phyloP scores from a whole-genome alignment of 2,329 filamentous ascomycete species.

The Beauveria sp. region DNA sequence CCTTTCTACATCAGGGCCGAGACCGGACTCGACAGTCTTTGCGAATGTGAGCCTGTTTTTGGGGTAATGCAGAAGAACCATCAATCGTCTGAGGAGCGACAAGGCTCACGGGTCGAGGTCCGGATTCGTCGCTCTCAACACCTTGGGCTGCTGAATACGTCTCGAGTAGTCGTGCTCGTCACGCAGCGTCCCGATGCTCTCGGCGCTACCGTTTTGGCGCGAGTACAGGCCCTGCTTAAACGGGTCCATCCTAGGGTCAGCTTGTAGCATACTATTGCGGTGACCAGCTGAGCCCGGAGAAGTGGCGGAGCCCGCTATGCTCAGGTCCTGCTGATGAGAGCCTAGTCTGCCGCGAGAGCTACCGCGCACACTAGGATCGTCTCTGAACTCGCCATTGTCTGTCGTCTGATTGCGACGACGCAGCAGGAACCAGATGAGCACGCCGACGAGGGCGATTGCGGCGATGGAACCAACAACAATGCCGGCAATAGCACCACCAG shows the following conservation, averaged over 20 bases:
- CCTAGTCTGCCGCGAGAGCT: conserved; percentile 42
- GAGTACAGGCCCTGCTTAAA: conserved; percentile 50
- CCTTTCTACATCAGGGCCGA: conserved; percentile 6
- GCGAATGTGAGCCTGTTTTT: background rate
- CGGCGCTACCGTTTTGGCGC: conserved; percentile 47
- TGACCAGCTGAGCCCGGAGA: conserved; percentile 34
- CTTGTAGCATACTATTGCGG: conserved; percentile 45
- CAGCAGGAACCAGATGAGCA: conserved; percentile 30
- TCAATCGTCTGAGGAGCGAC: background rate
- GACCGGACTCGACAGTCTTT: background rate
- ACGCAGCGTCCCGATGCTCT: conserved; percentile 55
- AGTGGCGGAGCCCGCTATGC: conserved; percentile 20
- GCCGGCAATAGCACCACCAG: conserved; percentile 42
- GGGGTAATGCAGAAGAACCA: background rate
- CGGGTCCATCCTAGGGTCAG: conserved; percentile 57
- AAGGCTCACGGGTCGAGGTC: conserved; percentile 33
- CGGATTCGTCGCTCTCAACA: conserved; percentile 56
- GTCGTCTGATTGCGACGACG: conserved; percentile 35
- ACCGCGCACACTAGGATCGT: conserved; percentile 39
- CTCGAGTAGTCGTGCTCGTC: conserved; percentile 61
- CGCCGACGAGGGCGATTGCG: conserved; percentile 25
- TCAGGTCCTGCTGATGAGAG: conserved; percentile 37
- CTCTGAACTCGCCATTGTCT: conserved; percentile 34
- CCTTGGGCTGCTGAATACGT: conserved; percentile 46
- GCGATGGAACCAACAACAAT: conserved; percentile 45